Base-by-base conservation (phyloP, 352 stramenopile species). In the Globisporangium solare region DNA sequence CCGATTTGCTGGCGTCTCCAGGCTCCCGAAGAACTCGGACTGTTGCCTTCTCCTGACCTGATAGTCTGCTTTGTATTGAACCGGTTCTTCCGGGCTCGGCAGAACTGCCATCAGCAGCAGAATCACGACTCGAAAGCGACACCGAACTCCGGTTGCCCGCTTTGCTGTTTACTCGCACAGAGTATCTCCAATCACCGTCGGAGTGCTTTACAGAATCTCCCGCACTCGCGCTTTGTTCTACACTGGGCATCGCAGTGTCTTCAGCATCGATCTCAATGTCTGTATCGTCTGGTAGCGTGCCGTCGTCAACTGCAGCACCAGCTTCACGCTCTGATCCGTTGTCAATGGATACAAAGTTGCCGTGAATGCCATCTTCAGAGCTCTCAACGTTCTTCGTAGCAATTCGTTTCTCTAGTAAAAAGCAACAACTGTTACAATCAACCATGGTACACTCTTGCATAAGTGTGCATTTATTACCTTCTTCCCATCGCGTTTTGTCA, bases 1-100 rank as follows among this genome's bases (percentile, higher is more conserved):
- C 59, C 14, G 51, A 47, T 20, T 51, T 45, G 6, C 68, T 66
- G n/a, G 63, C 66, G 59, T 71, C 71, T 40, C 70, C 68, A 48
- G 73, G 63, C 59, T 77, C 61, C 21, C 72, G 66, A 46, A 75
- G 48, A 45, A 81, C 59, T 39, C 72, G 72, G 31, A 81, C 49
- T 17, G 54, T 14, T 18, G 21, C 37, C 7, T 52, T 42, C 20
- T 55, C 40, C 8, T n/a, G 7, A 21, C 35, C 11, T n/a, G 37
- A 11, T 17, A 24, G 15, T 41, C 11, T 13, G 20, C 14, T 56
- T 17, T n/a, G 21, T 37, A 15, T 12, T 42, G 27, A 21, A 35
- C 12, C 54, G 21, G 35, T 21, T 21, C 5, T 3, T n/a, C 17
- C 21, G 7, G 11, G 14, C 18, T 18, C 17, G 18, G 12, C 39